A percentile compares a stretch with the other conserved stretches of the same genome.
These are phyloP conservation scores for Nectriaceae sp. DNA, from an alignment of 2,329 filamentous ascomycete species.

Conservation along the genomic window DNA sequence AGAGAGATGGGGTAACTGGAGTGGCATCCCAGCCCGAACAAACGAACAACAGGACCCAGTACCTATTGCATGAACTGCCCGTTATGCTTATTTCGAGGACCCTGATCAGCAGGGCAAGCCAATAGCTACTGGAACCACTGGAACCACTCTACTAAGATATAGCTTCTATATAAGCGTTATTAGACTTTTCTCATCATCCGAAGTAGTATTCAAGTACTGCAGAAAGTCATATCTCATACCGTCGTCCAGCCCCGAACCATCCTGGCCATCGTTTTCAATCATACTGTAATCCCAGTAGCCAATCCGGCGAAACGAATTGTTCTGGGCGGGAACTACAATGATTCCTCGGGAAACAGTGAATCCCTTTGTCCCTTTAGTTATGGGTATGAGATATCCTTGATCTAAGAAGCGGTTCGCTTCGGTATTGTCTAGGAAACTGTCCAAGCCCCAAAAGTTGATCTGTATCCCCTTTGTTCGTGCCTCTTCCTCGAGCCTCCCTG, in stretches of 20 bases:
- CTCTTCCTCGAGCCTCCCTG: too few relatives aligned
- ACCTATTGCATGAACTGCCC: too few relatives aligned
- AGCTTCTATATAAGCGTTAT: neutral
- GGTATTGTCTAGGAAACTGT: neutral
- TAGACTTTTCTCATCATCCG: neutral
- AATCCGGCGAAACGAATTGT: neutral
- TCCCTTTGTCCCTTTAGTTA: neutral
- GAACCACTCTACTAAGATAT: too few relatives aligned
- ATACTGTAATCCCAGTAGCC: neutral
- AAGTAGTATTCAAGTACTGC: neutral
- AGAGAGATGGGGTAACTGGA: too few relatives aligned
- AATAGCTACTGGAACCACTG: too few relatives aligned
- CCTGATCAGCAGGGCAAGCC: too few relatives aligned
- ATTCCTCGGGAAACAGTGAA: neutral
- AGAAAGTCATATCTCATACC: neutral
- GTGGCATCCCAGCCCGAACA: too few relatives aligned
- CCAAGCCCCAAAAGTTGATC: neutral
- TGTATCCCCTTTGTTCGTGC: neutral
- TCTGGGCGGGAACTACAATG: neutral
- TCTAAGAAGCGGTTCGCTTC: neutral
- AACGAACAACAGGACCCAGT: too few relatives aligned
- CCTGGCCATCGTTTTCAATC: neutral
- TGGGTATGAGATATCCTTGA: neutral
- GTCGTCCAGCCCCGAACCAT: neutral
- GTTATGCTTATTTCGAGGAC: too few relatives aligned